These are phyloP conservation scores for Aspergillus sp. DNA, from an alignment of 2,329 filamentous ascomycete species.

Conservation along the genomic window DNA sequence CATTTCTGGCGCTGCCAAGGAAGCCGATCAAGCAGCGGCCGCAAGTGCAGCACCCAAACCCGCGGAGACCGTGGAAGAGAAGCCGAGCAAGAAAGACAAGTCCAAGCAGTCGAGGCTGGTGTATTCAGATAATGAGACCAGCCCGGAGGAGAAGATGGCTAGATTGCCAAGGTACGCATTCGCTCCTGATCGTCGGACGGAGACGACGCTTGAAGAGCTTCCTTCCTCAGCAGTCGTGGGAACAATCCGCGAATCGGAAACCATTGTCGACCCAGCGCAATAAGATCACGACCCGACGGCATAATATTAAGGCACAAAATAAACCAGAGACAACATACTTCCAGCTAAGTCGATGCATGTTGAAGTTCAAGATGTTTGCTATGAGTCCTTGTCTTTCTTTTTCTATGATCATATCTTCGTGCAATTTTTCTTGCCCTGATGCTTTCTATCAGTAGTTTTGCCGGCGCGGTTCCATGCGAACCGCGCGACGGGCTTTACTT, in stretches of 20 bases:
- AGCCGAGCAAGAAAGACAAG: slow-evolving; percentile 70
- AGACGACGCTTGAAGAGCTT: slow-evolving; percentile 42
- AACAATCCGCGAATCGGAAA: slow-evolving; percentile 35
- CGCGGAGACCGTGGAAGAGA: slow-evolving; percentile 58
- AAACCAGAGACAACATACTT: slow-evolving; percentile 17
- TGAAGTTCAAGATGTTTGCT: slow-evolving; percentile 35
- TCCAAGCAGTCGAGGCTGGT: slow-evolving; percentile 71
- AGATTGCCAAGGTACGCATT: slow-evolving; percentile 75
- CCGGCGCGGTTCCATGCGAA: slow-evolving; percentile 18
- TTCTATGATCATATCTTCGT: slow-evolving; percentile 24
- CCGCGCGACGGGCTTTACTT: slow-evolving; percentile 15
- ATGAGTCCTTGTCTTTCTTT: slow-evolving; percentile 25
- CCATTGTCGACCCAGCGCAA: slow-evolving; percentile 38
- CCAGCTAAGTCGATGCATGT: slow-evolving; percentile 46
- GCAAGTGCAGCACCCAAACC: slow-evolving; percentile 40
- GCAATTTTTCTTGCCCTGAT: slow-evolving; percentile 37
- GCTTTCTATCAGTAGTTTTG: slow-evolving; percentile 37
- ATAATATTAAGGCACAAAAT: not conserved
- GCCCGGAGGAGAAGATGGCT: slow-evolving; percentile 90
- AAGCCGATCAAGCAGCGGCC: slow-evolving; percentile 47
- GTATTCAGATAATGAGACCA: slow-evolving; percentile 78
- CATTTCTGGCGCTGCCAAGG: slow-evolving; percentile 54
- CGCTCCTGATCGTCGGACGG: slow-evolving; percentile 51
- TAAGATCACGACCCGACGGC: not conserved
- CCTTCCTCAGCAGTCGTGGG: slow-evolving; percentile 40